Evolutionary conservation across 331 rosid genomes (phyloP).

Genomic region (Stylosanthes scabra): DNA sequence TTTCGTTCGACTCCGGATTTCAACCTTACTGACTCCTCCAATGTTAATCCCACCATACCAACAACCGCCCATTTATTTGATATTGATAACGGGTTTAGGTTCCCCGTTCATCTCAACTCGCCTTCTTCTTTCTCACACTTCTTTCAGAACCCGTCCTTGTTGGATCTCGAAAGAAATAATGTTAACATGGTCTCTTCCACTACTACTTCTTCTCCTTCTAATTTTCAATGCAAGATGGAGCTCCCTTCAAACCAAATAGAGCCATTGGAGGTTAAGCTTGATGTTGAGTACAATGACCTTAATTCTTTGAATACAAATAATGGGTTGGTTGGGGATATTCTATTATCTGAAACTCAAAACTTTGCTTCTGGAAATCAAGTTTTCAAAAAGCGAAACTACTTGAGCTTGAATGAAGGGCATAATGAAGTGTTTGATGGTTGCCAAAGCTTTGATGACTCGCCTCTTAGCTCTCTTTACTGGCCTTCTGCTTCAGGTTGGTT

Average conservation of each 20-base stretch:
- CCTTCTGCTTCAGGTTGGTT: conserved; percentile 54
- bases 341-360: conserved; percentile 65
- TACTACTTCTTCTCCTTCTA: conserved; percentile 26
- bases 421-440: conserved; percentile 46
- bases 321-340: conserved; percentile 61
- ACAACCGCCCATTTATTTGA: conserved; percentile 29
- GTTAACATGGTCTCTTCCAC: conserved; percentile 38
- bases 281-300: conserved; percentile 40
- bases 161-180: conserved; percentile 45
- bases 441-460: conserved; percentile 46
- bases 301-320: conserved; percentile 30
- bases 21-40: too few species aligned
- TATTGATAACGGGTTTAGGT: conserved; percentile 50
- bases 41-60: conserved; percentile 41
- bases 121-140: conserved; percentile 41
- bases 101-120: conserved; percentile 46
- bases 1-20: conserved; percentile 42
- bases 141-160: conserved; percentile 43
- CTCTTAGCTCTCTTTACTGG: conserved; percentile 48
- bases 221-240: conserved; percentile 56
- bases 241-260: conserved; percentile 73
- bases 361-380: conserved; percentile 46
- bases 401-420: conserved; percentile 54
- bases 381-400: conserved; percentile 41
- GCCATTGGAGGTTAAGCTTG: conserved; percentile 32